Conservation (phyloP, 495 filamentous ascomycete species). For the Tuber microsphaerosporum region DNA sequence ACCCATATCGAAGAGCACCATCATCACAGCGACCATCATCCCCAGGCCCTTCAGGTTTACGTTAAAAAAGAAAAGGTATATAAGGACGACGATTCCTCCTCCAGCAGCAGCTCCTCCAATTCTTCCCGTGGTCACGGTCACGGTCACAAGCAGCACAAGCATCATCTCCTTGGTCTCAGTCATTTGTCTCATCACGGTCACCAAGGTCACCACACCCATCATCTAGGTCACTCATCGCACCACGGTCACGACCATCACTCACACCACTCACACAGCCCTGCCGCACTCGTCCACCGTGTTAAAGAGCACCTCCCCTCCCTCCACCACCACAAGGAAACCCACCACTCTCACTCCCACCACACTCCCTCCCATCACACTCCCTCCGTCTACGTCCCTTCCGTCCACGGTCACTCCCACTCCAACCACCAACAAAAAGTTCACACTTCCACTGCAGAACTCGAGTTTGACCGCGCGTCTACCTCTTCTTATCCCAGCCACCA, state of each 20-base stretch:
- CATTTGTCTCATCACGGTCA: constrained; percentile 26
- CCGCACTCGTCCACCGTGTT: constrained; percentile 29
- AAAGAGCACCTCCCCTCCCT: constrained; percentile 39
- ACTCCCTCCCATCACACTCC: constrained; percentile 21
- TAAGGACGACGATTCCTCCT: constrained; percentile 28
- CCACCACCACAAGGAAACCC: constrained; percentile 31
- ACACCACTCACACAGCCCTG: constrained; percentile 25
- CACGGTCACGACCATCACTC: constrained; percentile 28
- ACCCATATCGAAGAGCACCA: constrained; percentile 38
- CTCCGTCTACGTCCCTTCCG: constrained; percentile 11
- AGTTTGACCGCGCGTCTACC: constrained; percentile 14
- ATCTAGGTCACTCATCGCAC: constrained; percentile 36
- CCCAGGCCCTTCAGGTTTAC: constrained; percentile 33
- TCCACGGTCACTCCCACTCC: constrained; percentile 16
- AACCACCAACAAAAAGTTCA: constrained; percentile 32
- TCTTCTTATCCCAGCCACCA: constrained; percentile 7
- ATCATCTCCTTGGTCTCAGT: constrained; percentile 3
- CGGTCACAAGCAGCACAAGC: constrained; percentile 12
- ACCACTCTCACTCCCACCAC: constrained; percentile 31
- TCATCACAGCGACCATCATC: constrained; percentile 30
- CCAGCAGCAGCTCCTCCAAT: constrained; percentile 34
- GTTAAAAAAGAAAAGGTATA: constrained; percentile 28
- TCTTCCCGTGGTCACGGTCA: constrained; percentile 27
- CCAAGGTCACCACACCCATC: constrained; percentile 22
- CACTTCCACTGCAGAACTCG: constrained; percentile 3